Percentiles rank a stretch among this genome's conserved stretches.
Evolutionary conservation across 768 basidiomycete genomes (phyloP).

Genomic region (Trametes cinnabarina): DNA sequence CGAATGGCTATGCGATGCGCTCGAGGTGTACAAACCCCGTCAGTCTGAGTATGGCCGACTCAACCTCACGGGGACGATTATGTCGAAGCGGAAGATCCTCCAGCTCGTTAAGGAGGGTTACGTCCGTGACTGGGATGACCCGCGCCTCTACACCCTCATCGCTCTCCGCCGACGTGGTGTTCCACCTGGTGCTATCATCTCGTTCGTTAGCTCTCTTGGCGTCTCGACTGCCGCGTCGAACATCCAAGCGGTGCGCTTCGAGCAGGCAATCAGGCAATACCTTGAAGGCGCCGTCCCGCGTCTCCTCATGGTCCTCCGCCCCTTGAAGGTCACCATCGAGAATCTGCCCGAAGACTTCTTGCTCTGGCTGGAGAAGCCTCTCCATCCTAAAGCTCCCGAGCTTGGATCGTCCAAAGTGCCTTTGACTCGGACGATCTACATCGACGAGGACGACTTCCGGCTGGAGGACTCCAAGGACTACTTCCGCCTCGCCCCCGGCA

Average conservation of each 20-base stretch:
- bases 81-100: constrained; percentile 94
- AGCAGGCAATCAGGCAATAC: constrained; percentile 83
- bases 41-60: constrained; percentile 97
- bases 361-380: constrained; percentile 80
- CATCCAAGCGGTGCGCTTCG: constrained; percentile 87
- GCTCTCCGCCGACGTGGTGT: constrained; percentile 93
- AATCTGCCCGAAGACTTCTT: constrained; percentile 87
- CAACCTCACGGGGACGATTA: constrained; percentile 90
- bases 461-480: constrained; percentile 90
- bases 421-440: constrained; percentile 86
- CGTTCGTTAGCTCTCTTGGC: constrained; percentile 92
- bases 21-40: constrained; percentile 95
- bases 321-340: constrained; percentile 88
- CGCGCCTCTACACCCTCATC: constrained; percentile 93
- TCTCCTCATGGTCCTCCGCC: constrained; percentile 86
- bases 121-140: constrained; percentile 96
- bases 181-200: constrained; percentile 92
- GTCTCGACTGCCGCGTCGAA: constrained; percentile 83
- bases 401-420: constrained; percentile 81
- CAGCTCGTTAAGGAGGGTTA: constrained; percentile 81
- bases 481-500: constrained; percentile 96
- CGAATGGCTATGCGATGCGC: constrained; percentile 97
- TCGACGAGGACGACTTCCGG: constrained; percentile 92
- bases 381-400: constrained; percentile 91
- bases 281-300: constrained; percentile 87